These are phyloP conservation scores for Fistulinella prunicolor DNA, from an alignment of 768 basidiomycete genomes.

Conservation along the genomic window DNA sequence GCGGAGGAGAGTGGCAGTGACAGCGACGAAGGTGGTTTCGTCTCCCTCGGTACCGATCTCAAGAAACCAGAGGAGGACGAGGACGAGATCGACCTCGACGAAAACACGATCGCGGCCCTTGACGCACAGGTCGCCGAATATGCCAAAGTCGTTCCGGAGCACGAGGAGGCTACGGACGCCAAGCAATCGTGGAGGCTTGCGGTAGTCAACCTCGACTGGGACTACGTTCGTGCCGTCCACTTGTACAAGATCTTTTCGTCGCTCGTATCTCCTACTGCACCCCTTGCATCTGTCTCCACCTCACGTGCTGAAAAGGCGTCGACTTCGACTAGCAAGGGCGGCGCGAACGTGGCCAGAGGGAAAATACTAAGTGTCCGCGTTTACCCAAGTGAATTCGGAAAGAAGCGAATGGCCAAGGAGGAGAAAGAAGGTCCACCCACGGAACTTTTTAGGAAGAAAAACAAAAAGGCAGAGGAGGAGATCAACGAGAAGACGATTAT, in stretches of 20 bases:
- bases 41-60: slow-evolving; percentile 48
- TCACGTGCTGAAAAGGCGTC: slow-evolving; percentile 14
- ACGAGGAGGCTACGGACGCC: slow-evolving; percentile 40
- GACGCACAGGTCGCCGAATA: slow-evolving; percentile 73
- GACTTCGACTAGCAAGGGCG: slow-evolving; percentile 8
- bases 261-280: slow-evolving; percentile 61
- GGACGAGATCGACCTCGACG: slow-evolving; percentile 76
- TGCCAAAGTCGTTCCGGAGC: slow-evolving; percentile 44
- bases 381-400: slow-evolving; percentile 94
- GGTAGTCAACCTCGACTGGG: slow-evolving; percentile 97
- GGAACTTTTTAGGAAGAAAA: slow-evolving; percentile 70
- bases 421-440: slow-evolving; percentile 87
- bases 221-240: slow-evolving; percentile 85
- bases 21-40: slow-evolving; percentile 45
- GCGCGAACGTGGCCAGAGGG: slow-evolving; percentile 47
- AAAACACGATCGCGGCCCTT: slow-evolving; percentile 64
- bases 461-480: slow-evolving; percentile 39
- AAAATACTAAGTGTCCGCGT: slow-evolving; percentile 74
- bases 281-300: slow-evolving; percentile 34
- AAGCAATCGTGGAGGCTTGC: slow-evolving; percentile 71
- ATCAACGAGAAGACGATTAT: slow-evolving; percentile 63
- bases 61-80: slow-evolving; percentile 29
- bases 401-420: slow-evolving; percentile 79
- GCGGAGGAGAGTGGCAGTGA: slow-evolving; percentile 46
- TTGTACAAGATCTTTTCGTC: slow-evolving; percentile 93